Evolutionary conservation across 78 protist genomes (phyloP), one percentile per base, ranked within the genome.

Genomic region (Speleostelium caveatum): DNA sequence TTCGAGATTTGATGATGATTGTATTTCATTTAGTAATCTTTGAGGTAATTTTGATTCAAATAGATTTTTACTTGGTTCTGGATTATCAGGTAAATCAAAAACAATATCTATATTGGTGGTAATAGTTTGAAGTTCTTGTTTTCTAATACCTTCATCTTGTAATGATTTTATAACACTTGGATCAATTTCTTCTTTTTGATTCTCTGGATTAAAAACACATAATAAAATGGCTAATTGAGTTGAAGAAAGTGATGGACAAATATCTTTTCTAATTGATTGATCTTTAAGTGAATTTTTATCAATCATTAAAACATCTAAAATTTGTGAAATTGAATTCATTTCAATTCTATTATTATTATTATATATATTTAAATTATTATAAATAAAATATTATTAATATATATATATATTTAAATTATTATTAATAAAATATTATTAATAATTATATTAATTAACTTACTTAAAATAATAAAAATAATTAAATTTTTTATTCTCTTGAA

Each of bases 141-240:
- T 83, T 61, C 62, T 83, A 19, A 83, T 83, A 14, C 91, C 91
- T 28, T 67, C 79, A 60, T 83, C 91, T 69, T 83, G 91, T 45
- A 83, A 60, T 2, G 22, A 30, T 59, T 83, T 83, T 2, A 83
- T 83, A 30, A 83, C 59, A 7, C 19, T 19, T 32, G 91, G 91
- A 42, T 83, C 91, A 3, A 83, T 66, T 83, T 83, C 91, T 22
- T 83, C 91, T 41, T 45, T 14, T 3, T 32, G 4, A 28, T 38
- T 30, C 5, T 60, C 58, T 39, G 89, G 76, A 22, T 53, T 49
- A 65, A 59, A 83, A 7, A 62, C 41, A 22, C 55, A 51, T 28
- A 83, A 71, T 51, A 69, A 32, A 3, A 83, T 69, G 2, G 91
- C 91, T 33, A 83, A 59, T 26, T 83, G 91, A 22, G 67, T 83